Conservation (phyloP, 768 basidiomycete species). For the Termitomyces sp. region DNA sequence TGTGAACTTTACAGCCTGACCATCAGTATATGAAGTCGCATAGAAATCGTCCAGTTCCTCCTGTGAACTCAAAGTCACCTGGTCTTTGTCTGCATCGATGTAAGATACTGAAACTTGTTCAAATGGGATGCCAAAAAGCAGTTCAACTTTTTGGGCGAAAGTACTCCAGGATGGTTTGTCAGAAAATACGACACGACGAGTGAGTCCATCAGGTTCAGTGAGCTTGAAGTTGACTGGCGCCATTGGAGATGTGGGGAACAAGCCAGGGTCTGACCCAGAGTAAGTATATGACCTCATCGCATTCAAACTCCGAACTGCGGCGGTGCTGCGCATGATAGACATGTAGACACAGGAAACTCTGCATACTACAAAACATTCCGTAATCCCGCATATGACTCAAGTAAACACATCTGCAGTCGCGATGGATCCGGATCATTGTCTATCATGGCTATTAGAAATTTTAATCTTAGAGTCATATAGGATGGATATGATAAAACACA, state of each 20-base stretch:
- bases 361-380: not conserved
- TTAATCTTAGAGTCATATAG: no score
- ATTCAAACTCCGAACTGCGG: slow-evolving; percentile 4
- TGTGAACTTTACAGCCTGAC: slow-evolving; percentile 47
- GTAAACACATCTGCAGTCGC: not conserved
- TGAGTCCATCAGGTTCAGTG: slow-evolving; percentile 46
- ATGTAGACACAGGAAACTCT: not conserved
- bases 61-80: slow-evolving; percentile 71
- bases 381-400: not conserved
- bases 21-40: slow-evolving; percentile 24
- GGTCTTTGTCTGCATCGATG: slow-evolving; percentile 66
- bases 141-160: slow-evolving; percentile 38
- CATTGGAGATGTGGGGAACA: slow-evolving; percentile 24
- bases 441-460: no score
- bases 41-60: slow-evolving; percentile 78
- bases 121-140: slow-evolving; percentile 46
- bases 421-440: no score
- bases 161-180: slow-evolving; percentile 4
- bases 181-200: slow-evolving; percentile 43
- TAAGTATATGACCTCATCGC: not conserved
- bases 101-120: slow-evolving; percentile 66
- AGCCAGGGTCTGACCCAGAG: not conserved
- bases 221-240: slow-evolving; percentile 63
- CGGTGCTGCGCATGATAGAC: not conserved
- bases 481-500: no score